Percentiles rank a stretch among this genome's conserved stretches.
These are phyloP conservation scores for Amauroascus niger DNA, from an alignment of 2,329 filamentous ascomycete species.

Conservation along the genomic window DNA sequence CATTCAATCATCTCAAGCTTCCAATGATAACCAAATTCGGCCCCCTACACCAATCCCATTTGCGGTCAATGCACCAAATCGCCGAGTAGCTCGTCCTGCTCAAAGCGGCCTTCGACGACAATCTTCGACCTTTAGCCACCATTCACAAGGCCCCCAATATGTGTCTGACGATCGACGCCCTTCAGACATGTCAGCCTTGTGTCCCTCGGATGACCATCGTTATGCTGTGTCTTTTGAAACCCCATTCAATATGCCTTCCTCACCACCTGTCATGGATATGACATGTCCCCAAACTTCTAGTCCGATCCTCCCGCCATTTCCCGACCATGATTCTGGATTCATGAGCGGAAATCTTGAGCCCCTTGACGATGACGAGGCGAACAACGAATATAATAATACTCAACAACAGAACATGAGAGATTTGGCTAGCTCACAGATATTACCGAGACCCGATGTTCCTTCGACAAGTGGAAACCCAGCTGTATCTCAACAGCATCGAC, in stretches of 20 bases:
- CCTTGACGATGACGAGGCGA: constrained; percentile 51
- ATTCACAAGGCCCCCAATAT: constrained; percentile 28
- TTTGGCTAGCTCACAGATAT: neutral
- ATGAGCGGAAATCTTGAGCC: constrained; percentile 70
- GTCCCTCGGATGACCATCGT: constrained; percentile 40
- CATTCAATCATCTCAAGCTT: constrained; percentile 21
- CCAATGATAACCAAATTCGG: constrained; percentile 37
- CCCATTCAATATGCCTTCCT: constrained; percentile 76
- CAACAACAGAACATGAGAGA: neutral
- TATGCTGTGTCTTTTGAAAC: constrained; percentile 51
- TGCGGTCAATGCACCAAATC: constrained; percentile 20
- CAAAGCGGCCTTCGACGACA: constrained; percentile 51
- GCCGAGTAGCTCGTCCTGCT: constrained; percentile 26
- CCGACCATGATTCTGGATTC: constrained; percentile 63
- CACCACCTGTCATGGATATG: constrained; percentile 67
- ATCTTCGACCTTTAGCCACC: constrained; percentile 42
- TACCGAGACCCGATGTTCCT: neutral
- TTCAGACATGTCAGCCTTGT: constrained; percentile 40
- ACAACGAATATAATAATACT: constrained; percentile 4
- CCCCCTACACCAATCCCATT: constrained; percentile 39
- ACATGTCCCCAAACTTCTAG: constrained; percentile 63
- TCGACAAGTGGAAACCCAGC: neutral
- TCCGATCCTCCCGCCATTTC: constrained; percentile 58
- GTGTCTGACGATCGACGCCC: constrained; percentile 29
- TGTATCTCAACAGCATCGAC: neutral